Evolutionary conservation across 2,329 filamentous ascomycete species (phyloP).

Genomic region (Monosporascus sp.): DNA sequence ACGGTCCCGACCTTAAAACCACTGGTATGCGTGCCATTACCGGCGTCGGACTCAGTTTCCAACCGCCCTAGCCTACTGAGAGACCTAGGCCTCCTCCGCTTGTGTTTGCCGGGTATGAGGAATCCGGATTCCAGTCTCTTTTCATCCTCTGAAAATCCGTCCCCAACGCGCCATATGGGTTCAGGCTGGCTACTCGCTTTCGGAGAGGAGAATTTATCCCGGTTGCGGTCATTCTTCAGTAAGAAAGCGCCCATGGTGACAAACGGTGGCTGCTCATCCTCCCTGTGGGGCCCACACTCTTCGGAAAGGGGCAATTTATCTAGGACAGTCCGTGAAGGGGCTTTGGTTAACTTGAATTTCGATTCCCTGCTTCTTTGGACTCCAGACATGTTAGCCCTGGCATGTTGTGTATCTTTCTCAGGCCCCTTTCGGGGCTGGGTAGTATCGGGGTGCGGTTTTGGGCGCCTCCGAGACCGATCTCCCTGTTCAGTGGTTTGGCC

Average conservation of each 20-base stretch:
- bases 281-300: background rate
- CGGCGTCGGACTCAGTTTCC: slow-evolving; percentile 10
- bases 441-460: background rate
- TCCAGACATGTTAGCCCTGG: too few relatives aligned
- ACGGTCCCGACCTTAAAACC: background rate
- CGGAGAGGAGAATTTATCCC: slow-evolving; percentile 16
- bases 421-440: background rate
- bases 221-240: slow-evolving; percentile 9
- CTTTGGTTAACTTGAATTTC: background rate
- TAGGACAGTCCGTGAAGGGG: background rate
- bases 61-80: slow-evolving; percentile 18
- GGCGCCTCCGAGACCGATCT: slow-evolving; percentile 8
- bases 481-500: slow-evolving; percentile 3
- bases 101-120: slow-evolving; percentile 16
- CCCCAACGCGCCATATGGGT: slow-evolving; percentile 19
- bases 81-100: slow-evolving; percentile 15
- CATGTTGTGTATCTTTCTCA: background rate
- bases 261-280: slow-evolving; percentile 9
- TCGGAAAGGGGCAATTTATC: slow-evolving; percentile 1
- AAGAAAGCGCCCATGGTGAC: slow-evolving; percentile 23
- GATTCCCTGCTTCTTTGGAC: background rate
- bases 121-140: slow-evolving; percentile 15
- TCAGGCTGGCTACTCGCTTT: slow-evolving; percentile 16
- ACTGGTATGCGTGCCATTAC: background rate
- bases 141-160: slow-evolving; percentile 27